These are phyloP conservation scores for Plasmodium inui DNA, from an alignment of 169 alveolate genomes.

Conservation along the genomic window DNA sequence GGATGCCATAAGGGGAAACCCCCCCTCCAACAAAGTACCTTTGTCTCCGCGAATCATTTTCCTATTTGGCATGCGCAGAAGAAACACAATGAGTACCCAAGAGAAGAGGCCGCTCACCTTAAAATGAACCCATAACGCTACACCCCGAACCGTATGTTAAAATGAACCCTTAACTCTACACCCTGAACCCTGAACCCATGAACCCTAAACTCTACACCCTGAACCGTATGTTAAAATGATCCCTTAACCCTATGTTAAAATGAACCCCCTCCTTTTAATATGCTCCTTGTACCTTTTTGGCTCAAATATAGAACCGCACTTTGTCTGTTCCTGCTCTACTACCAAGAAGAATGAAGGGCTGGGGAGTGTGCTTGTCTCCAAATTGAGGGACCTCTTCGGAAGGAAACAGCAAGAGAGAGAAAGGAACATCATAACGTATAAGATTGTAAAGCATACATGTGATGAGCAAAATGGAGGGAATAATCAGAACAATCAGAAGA, in stretches of 20 bases:
- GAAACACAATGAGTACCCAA: slow-evolving; percentile 1
- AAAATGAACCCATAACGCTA: slow-evolving; percentile 76
- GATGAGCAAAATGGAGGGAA: neutral
- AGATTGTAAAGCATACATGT: slow-evolving; percentile 20
- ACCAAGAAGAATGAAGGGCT: neutral
- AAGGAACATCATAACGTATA: slow-evolving; percentile 53
- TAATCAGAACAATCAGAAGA: neutral
- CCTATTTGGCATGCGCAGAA: neutral
- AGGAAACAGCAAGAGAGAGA: slow-evolving; percentile 23
- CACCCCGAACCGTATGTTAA: neutral
- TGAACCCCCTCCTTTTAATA: slow-evolving; percentile 50
- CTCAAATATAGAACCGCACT: slow-evolving; percentile 22
- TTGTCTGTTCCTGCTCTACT: slow-evolving; percentile 36
- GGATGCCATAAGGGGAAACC: neutral
- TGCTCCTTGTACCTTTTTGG: slow-evolving; percentile 56
- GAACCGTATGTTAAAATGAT: too few species aligned
- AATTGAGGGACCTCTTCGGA: slow-evolving; percentile 4
- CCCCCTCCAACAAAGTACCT: too few species aligned
- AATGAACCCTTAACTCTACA: too few species aligned
- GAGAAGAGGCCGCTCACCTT: neutral
- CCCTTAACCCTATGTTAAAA: slow-evolving; percentile 16
- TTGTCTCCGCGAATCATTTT: too few species aligned
- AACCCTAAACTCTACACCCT: too few species aligned
- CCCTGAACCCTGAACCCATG: too few species aligned
- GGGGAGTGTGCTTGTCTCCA: slow-evolving; percentile 12